Conservation (phyloP, 805 yeast species). For the Wickerhamomyces silvicola region DNA sequence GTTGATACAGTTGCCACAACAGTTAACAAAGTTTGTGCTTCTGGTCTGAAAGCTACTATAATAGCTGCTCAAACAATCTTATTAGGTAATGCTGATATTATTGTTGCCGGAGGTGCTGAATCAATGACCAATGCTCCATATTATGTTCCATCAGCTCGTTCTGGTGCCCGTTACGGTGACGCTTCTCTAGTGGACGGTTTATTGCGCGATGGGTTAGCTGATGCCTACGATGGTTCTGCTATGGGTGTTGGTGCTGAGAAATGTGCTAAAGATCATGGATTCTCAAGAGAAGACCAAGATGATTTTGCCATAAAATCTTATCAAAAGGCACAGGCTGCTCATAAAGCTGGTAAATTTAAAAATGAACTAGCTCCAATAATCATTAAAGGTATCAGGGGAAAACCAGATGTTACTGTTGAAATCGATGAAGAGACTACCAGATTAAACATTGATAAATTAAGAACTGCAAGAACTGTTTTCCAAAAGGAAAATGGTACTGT, state of each 20-base stretch:
- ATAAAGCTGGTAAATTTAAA: conserved; percentile 72
- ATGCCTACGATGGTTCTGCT: conserved; percentile 79
- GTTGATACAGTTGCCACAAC: conserved; percentile 81
- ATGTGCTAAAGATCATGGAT: conserved; percentile 75
- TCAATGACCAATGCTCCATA: conserved; percentile 96
- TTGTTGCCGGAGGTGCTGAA: conserved; percentile 97
- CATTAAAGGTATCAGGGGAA: conserved; percentile 85
- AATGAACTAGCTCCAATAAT: conserved; percentile 83
- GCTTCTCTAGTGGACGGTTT: conserved; percentile 76
- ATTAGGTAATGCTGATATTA: conserved; percentile 86
- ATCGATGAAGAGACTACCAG: conserved; percentile 82
- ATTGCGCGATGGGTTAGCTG: conserved; percentile 87
- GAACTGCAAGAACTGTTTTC: conserved; percentile 89
- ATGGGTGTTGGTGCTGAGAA: conserved; percentile 99
- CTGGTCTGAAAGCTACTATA: conserved; percentile 89
- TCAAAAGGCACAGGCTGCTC: conserved; percentile 79
- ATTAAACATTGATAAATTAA: conserved; percentile 70
- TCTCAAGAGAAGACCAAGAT: conserved; percentile 86
- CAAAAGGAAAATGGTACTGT: conserved; percentile 91
- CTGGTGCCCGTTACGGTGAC: conserved; percentile 89
- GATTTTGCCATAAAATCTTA: conserved; percentile 80
- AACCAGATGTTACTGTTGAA: conserved; percentile 67
- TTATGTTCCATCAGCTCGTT: conserved; percentile 79
- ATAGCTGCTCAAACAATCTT: conserved; percentile 85
- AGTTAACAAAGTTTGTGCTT: conserved; percentile 94